A percentile compares a stretch with the other conserved stretches of the same genome.
phyloP scores from a whole-genome alignment of 176 grass and related monocot genomes.

The Musa beccarii region DNA sequence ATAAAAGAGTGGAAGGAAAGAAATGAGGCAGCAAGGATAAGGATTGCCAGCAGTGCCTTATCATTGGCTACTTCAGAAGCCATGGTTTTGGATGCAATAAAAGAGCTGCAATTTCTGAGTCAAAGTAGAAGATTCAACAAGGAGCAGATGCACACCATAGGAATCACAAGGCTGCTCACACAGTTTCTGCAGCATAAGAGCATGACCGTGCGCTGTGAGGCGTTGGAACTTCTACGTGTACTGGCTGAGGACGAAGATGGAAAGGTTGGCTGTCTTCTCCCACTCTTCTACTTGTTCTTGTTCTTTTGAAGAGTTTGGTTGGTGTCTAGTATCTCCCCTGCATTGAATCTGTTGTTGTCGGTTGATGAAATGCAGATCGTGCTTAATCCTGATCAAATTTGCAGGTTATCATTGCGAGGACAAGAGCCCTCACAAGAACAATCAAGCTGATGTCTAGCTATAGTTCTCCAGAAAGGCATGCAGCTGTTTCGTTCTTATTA shows the following conservation, averaged over 20 bases:
- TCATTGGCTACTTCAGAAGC: conserved; percentile 40
- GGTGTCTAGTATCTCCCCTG: background rate
- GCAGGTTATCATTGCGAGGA: conserved; percentile 76
- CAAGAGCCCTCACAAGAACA: conserved; percentile 56
- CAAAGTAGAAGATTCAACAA: conserved; percentile 48
- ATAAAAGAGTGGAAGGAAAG: conserved; percentile 72
- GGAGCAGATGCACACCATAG: conserved; percentile 63
- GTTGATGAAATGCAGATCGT: background rate
- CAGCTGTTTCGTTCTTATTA: conserved; percentile 64
- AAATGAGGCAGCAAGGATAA: conserved; percentile 57
- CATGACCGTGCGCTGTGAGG: conserved; percentile 35
- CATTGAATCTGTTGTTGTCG: background rate
- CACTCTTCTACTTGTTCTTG: background rate
- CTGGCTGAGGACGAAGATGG: conserved; percentile 69
- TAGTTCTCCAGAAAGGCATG: conserved; percentile 34
- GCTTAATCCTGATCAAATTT: background rate
- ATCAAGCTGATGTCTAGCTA: conserved; percentile 57
- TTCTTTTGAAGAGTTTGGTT: background rate
- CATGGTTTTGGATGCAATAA: conserved; percentile 65
- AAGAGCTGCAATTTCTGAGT: conserved; percentile 49
- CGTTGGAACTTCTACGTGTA: conserved; percentile 48
- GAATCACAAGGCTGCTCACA: conserved; percentile 71
- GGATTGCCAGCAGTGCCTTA: conserved; percentile 40
- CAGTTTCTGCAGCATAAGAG: conserved; percentile 53
- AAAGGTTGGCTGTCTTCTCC: conserved; percentile 40